phyloP scores from a whole-genome alignment of 805 yeast species.

The Candida takata region DNA sequence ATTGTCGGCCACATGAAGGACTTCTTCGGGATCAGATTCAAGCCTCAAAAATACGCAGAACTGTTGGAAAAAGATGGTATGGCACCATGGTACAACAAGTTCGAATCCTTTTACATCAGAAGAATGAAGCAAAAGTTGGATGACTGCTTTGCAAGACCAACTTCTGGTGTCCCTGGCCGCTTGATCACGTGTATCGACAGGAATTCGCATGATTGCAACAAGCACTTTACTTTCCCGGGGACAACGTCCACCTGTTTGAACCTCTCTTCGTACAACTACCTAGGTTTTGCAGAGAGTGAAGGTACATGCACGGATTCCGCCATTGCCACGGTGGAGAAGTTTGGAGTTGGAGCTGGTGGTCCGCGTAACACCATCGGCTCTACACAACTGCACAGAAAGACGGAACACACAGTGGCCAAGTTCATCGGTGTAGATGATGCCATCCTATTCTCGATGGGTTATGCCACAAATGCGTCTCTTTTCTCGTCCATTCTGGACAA shows the following conservation, averaged over 20 bases:
- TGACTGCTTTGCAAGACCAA: constrained; percentile 93
- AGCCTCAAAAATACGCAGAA: constrained; percentile 56
- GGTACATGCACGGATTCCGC: constrained; percentile 87
- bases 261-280: constrained; percentile 84
- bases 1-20: constrained; percentile 88
- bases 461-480: constrained; percentile 87
- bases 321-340: constrained; percentile 49
- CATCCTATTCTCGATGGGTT: constrained; percentile 86
- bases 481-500: constrained; percentile 79
- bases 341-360: constrained; percentile 76
- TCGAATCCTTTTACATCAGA: constrained; percentile 89
- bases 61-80: constrained; percentile 77
- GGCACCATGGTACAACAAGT: constrained; percentile 93
- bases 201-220: constrained; percentile 55
- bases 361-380: constrained; percentile 73
- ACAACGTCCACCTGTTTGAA: constrained; percentile 72
- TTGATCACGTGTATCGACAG: constrained; percentile 78
- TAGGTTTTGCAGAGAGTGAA: constrained; percentile 94
- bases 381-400: constrained; percentile 59
- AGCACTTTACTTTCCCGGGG: constrained; percentile 68
- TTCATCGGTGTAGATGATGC: constrained; percentile 91
- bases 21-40: constrained; percentile 71
- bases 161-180: constrained; percentile 97
- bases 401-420: constrained; percentile 73
- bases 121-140: constrained; percentile 85